A percentile compares a stretch with the other conserved stretches of the same genome.
phyloP scores from a whole-genome alignment of 106 monocot genomes.

The Dendrobium nobile region DNA sequence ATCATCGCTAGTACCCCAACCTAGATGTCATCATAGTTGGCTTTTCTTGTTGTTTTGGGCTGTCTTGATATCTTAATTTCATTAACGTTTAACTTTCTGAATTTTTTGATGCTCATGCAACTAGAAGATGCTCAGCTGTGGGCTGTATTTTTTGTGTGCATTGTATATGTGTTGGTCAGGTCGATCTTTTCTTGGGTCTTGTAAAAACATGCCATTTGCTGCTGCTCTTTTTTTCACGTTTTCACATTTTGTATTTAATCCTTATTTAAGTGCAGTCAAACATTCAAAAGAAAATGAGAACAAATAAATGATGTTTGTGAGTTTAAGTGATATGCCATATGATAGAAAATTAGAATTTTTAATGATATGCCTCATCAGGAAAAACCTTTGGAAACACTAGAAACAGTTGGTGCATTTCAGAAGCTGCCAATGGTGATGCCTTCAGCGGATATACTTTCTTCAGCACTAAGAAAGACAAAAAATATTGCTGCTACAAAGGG shows the following conservation, averaged over 20 bases:
- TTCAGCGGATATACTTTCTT: conserved; percentile 75
- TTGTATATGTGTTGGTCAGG: neutral
- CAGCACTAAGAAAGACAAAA: conserved; percentile 87
- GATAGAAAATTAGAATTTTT: neutral
- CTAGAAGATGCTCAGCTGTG: neutral
- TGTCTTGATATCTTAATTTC: neutral
- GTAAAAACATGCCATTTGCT: neutral
- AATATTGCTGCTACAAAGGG: conserved; percentile 84
- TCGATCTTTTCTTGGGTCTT: neutral
- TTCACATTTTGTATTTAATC: neutral
- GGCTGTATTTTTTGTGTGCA: neutral
- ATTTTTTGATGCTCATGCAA: neutral
- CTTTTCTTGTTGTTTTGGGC: neutral
- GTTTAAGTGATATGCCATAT: neutral
- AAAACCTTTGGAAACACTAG: conserved; percentile 26
- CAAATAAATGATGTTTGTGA: neutral
- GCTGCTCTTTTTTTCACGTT: neutral
- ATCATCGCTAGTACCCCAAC: neutral
- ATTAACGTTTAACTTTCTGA: neutral
- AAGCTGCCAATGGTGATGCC: conserved; percentile 98
- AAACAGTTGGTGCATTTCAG: conserved; percentile 89
- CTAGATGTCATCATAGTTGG: neutral
- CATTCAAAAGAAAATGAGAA: neutral
- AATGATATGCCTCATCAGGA: conserved; percentile 27
- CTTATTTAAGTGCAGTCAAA: neutral